These are phyloP conservation scores for Lentinula novae-zelandiae DNA, from an alignment of 1,284 basidiomycete genomes.

Conservation along the genomic window DNA sequence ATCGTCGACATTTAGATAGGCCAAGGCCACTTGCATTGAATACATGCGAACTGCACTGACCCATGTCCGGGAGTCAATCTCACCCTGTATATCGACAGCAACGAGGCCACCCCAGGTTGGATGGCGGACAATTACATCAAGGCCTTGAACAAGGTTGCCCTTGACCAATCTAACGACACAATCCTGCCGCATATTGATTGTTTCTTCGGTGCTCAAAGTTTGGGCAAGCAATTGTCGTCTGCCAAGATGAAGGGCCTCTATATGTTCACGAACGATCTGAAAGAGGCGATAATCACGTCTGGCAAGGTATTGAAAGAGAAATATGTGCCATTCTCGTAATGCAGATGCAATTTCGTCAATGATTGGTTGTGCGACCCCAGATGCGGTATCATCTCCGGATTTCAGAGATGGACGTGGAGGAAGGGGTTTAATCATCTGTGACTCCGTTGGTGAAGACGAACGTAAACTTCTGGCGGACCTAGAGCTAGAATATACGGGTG, in stretches of 20 bases:
- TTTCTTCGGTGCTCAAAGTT: slow-evolving; percentile 87
- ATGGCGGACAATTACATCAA: slow-evolving; percentile 95
- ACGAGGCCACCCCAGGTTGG: slow-evolving; percentile 88
- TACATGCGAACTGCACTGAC: slow-evolving; percentile 87
- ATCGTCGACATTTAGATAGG: slow-evolving; percentile 68
- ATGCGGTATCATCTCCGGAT: slow-evolving; percentile 86
- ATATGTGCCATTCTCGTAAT: slow-evolving; percentile 90
- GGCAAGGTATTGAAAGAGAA: slow-evolving; percentile 90
- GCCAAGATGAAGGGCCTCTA: slow-evolving; percentile 88
- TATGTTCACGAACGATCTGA: slow-evolving; percentile 82
- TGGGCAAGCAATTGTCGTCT: slow-evolving; percentile 87
- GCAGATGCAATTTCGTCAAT: slow-evolving; percentile 98
- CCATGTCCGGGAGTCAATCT: slow-evolving; percentile 74
- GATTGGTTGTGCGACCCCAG: slow-evolving; percentile 81
- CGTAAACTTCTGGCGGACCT: slow-evolving; percentile 43
- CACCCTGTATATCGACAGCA: slow-evolving; percentile 78
- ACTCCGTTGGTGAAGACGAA: slow-evolving; percentile 61
- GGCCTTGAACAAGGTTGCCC: slow-evolving; percentile 88
- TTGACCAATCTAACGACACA: slow-evolving; percentile 87
- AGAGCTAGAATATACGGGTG: slow-evolving; percentile 59
- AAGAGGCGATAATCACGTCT: slow-evolving; percentile 89
- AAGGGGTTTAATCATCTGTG: slow-evolving; percentile 68
- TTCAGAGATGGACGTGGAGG: slow-evolving; percentile 93
- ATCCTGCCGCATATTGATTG: slow-evolving; percentile 76
- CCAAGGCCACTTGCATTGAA: slow-evolving; percentile 79